These are phyloP conservation scores for Themeda triandra DNA, from an alignment of 176 grass and related monocot genomes.

Conservation along the genomic window DNA sequence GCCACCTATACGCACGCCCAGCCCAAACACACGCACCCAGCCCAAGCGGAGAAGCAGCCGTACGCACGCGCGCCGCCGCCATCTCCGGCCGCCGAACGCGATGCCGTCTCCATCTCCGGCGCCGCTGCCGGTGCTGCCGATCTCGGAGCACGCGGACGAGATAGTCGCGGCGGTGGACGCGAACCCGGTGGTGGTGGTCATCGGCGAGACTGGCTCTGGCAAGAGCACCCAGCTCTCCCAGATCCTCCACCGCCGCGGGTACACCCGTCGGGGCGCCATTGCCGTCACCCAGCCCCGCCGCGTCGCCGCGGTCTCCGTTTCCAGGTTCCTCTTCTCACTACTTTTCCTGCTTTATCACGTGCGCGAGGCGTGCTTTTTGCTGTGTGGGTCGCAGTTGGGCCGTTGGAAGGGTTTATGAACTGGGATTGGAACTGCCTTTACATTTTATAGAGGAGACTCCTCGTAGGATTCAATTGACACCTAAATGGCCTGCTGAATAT, in stretches of 20 bases:
- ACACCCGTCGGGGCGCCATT: constrained; percentile 67
- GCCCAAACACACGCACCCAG: not conserved
- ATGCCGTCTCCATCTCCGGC: constrained; percentile 34
- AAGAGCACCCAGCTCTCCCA: constrained; percentile 98
- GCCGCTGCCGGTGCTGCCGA: constrained; percentile 55
- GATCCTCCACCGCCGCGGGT: constrained; percentile 80
- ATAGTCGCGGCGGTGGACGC: constrained; percentile 70
- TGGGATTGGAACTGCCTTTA: not conserved
- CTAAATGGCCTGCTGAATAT: not conserved
- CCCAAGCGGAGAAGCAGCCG: not conserved
- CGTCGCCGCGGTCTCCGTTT: constrained; percentile 85
- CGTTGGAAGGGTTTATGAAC: not conserved
- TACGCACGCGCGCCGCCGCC: not conserved
- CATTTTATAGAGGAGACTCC: not conserved
- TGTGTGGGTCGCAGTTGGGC: not conserved
- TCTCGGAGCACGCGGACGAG: constrained; percentile 71
- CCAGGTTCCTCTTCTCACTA: constrained; percentile 37
- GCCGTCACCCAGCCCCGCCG: constrained; percentile 91
- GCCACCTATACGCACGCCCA: not conserved
- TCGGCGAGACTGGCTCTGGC: constrained; percentile 89
- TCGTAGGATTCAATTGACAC: not conserved
- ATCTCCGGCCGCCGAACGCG: not conserved
- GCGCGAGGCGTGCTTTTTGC: not conserved
- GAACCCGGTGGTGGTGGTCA: constrained; percentile 73
- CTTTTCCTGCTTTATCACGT: not conserved